Evolutionary conservation across 2,329 filamentous ascomycete species (phyloP), one percentile per base, ranked within the genome.

Genomic region (Diaporthe sp.): DNA sequence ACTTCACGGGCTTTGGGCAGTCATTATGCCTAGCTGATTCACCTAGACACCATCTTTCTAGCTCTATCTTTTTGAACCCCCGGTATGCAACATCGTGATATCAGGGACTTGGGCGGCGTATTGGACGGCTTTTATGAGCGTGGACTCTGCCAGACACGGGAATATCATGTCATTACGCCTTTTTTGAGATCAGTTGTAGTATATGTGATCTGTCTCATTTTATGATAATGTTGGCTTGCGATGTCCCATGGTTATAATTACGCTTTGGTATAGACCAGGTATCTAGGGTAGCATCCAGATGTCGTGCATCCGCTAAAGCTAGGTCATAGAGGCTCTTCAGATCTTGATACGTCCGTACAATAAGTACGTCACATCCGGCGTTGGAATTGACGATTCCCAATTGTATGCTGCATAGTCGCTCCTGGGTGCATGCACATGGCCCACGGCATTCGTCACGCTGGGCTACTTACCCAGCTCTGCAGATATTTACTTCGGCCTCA

Each of bases 231-330:
- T 34, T 6, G 42, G 42, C 25, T 34, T 7, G 28, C 7, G 28
- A 34, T 46, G 22, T 51, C 2, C 31, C 62, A 15, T 25, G 28
- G 19, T 28, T 17, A 67, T 67, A 25, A 51, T 5, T 4, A 17
- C 12, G 51, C 10, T 31, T 13, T 34, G 62, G 31, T 67, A 67
- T 67, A 37, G 31, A 6, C 44, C 4, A 12, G 25, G 60, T 67
- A 37, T 31, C 25, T 19, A 6, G 9, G 61, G 61, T 67, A 51
- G 62, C 62, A 67, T 39, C 19, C 28, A 51, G 44, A 65, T 65
- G 61, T 46, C 28, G 42, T 65, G 61, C 61, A 65, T 65, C 15
- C 25, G 25, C n/a, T 31, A 25, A 17, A 39, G 17, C 25, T 10
- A 55, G 15, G 17, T 15, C 17, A 5, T 7, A 22, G 12, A 17